Evolutionary conservation across 306 rosid species (phyloP), one percentile per base, ranked within the genome.

Genomic region (Styphnolobium japonicum): DNA sequence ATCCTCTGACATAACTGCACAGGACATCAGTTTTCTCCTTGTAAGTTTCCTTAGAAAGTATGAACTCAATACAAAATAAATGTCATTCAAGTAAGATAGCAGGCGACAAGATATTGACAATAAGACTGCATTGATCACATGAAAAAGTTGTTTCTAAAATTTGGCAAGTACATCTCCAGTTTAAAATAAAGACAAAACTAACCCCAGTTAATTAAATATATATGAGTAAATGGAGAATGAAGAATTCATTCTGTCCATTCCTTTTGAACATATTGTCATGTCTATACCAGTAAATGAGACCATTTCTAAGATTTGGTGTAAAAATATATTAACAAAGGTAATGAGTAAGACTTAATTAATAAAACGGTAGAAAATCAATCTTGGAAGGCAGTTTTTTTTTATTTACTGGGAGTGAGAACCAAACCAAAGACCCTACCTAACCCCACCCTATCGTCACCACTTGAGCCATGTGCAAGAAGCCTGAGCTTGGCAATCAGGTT

Each of bases 1-100:
- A 77, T 93, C 99, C 83, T 93, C 99, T 2, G 99, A 95, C 86
- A 95, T 92, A 63, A 90, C 99, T 95, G 83, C 84, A 82, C 79
- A 77, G 76, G 27, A 82, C 53, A 69, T 33, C 57, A 72, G 33
- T 19, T 71, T 78, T 73, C 71, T 73, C 62, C 15, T 29, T 9
- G 48, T 82, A 42, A 82, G 66, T 53, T 55, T 77, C 77, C 63
- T 64, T 33, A 72, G 57, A 77, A 46, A 52, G 22, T 46, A 57
- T 40, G 53, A 72, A 64, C 45, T 33, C 18, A 36, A 68, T 64
- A 48, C 57, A 67, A 55, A 55, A 81, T 11, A 52, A 70, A 55
- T 82, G 64, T 33, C 66, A 58, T 75, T 27, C 43, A 33, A 1
- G 31, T 6, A 67, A 57, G 21, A 71, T 4, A 29, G 22, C 3